These are phyloP conservation scores for Ampelomyces quisqualis DNA, from an alignment of 2,329 filamentous ascomycete species.

Conservation along the genomic window DNA sequence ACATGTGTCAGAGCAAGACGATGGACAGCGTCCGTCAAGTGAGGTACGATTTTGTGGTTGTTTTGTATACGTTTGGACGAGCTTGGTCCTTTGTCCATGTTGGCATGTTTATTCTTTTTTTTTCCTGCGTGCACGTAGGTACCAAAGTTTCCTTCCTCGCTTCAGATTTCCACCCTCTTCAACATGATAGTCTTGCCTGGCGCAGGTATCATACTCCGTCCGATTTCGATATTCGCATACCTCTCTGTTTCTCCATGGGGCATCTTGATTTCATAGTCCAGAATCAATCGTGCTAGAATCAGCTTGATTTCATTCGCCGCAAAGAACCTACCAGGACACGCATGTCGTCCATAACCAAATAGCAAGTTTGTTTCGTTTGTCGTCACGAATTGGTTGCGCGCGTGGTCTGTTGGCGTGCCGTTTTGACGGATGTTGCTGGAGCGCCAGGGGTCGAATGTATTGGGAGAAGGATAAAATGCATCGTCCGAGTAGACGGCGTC, in stretches of 20 bases:
- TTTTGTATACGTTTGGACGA: no score
- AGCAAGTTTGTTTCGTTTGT: conserved; percentile 26
- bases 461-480: conserved; percentile 21
- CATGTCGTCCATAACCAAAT: conserved; percentile 37
- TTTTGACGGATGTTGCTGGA: conserved; percentile 31
- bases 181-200: conserved; percentile 20
- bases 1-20: no score
- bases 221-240: conserved; percentile 17
- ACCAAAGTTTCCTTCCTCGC: background rate
- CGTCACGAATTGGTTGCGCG: conserved; percentile 37
- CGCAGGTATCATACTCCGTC: conserved; percentile 13
- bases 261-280: conserved; percentile 34
- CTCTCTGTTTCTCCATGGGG: conserved; percentile 18
- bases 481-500: conserved; percentile 31
- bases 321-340: conserved; percentile 40
- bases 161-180: conserved; percentile 16
- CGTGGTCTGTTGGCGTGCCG: conserved; percentile 24
- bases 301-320: conserved; percentile 40
- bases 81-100: no score
- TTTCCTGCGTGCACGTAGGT: background rate
- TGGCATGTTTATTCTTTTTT: background rate
- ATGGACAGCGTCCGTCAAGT: no score
- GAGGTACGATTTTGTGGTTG: no score
- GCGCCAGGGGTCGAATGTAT: conserved; percentile 37
- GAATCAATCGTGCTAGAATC: conserved; percentile 28